Evolutionary conservation across 176 grass and related monocot species (phyloP).

Genomic region (Aegilops sharonensis): DNA sequence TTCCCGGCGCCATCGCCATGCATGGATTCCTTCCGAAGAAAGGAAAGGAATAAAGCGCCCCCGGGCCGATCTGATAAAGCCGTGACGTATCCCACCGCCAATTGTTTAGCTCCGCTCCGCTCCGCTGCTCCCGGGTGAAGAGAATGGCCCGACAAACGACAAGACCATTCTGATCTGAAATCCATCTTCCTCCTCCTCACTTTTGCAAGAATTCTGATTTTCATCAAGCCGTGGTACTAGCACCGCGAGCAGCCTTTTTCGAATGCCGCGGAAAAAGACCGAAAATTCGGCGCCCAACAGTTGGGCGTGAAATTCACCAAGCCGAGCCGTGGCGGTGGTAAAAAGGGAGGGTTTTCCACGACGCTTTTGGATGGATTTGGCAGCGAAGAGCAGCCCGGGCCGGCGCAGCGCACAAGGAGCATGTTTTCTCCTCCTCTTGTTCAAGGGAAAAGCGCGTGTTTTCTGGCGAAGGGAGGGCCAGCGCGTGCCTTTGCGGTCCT

Average conservation of each 20-base stretch:
- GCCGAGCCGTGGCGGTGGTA: neutral
- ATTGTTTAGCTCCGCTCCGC: neutral
- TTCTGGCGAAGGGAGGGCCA: too few species aligned
- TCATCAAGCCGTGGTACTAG: neutral
- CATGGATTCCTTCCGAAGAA: conserved; percentile 28
- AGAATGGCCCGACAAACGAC: neutral
- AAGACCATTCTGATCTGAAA: neutral
- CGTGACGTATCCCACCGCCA: conserved; percentile 35
- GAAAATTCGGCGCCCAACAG: neutral
- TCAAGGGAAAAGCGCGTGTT: too few species aligned
- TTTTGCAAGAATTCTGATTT: too few species aligned
- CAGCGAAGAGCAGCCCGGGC: too few species aligned
- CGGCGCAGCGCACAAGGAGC: too few species aligned
- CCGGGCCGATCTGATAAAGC: conserved; percentile 49
- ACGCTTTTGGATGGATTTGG: neutral
- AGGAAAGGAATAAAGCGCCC: conserved; percentile 43
- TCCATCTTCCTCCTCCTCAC: too few species aligned
- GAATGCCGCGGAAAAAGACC: neutral
- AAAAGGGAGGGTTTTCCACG: neutral
- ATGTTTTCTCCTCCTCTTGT: too few species aligned
- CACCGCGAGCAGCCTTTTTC: neutral
- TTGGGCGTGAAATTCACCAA: neutral
- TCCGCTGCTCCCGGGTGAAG: neutral
- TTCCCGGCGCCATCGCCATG: conserved; percentile 9
- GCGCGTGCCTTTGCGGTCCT: conserved; percentile 12